Evolutionary conservation across 129 eudicot genomes (phyloP).

Genomic region (Arctium lappa): DNA sequence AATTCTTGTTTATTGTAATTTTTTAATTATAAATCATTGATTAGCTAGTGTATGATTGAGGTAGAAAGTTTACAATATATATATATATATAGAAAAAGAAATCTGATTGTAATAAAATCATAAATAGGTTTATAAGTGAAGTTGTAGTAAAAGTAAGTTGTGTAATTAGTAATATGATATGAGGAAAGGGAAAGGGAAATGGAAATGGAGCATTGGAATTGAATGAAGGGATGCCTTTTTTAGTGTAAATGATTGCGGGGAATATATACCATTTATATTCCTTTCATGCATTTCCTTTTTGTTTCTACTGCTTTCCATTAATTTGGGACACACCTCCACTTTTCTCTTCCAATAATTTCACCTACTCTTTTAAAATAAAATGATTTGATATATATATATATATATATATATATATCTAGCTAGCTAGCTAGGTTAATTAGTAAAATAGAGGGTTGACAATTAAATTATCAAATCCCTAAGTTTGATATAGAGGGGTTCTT

Average conservation of each 20-base stretch:
- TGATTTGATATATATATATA: too few relatives aligned
- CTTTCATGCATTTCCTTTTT: not conserved
- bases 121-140: too few relatives aligned
- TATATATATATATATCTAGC: too few relatives aligned
- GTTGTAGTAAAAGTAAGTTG: not conserved
- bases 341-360: not conserved
- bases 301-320: not conserved
- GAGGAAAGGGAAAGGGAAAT: not conserved
- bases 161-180: not conserved
- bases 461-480: too few relatives aligned
- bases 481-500: too few relatives aligned
- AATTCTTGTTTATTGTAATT: not conserved
- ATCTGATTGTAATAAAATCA: too few relatives aligned
- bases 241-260: not conserved
- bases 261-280: not conserved
- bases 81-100: too few relatives aligned
- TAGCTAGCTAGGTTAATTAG: too few relatives aligned
- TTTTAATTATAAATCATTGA: too few relatives aligned
- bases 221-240: not conserved
- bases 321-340: not conserved
- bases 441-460: not conserved
- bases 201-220: not conserved
- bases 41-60: too few relatives aligned
- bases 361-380: not conserved
- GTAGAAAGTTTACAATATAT: too few relatives aligned